Base-by-base conservation (phyloP, 441 rosid species). In the Populus hybrid region DNA sequence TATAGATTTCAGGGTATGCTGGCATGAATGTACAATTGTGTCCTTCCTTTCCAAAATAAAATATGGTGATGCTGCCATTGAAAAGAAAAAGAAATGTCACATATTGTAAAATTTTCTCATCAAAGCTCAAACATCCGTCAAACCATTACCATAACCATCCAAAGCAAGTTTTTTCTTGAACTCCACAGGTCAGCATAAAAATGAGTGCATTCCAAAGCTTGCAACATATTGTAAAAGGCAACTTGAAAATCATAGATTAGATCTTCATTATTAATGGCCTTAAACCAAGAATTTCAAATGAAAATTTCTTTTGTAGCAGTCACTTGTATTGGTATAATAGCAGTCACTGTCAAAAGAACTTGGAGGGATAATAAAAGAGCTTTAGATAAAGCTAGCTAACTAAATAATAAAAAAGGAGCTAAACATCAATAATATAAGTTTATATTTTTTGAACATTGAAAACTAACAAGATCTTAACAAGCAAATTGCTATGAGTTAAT, bases 31-130 rank as follows among this genome's bases (percentile, higher is more conserved):
- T 84, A 80, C 98, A 91, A 75, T 87, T 85, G 66, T 78, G 18
- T 81, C 84, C 97, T 75, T 92, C 94, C 84, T 88, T 88, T 66
- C 93, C 97, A 79, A 93, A 93, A 91, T 90, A 95, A 32, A 83
- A 81, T 40, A 95, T 86, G 6, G 91, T 87, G 78, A 95, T 84
- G 85, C 98, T 92, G 93, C 57, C 61, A 74, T 71, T 70, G 57
- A 79, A 28, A 69, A 12, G 74, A 8, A 26, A 42, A 67, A 82
- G 72, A 69, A 7, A 34, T 38, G 73, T 73, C 46, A 72, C 11
- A 16, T 67, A 72, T 34, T 34, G 36, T 34, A 34, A 34, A 34
- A 34, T 34, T 34, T 34, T 6, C 36, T 20, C 23, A 57, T 61
- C 21, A n/a, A 61, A 59, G 11, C 24, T 59, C 65, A 9, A n/a